phyloP scores from a whole-genome alignment of 164 flowering plant species.

The Magnolia sinica region DNA sequence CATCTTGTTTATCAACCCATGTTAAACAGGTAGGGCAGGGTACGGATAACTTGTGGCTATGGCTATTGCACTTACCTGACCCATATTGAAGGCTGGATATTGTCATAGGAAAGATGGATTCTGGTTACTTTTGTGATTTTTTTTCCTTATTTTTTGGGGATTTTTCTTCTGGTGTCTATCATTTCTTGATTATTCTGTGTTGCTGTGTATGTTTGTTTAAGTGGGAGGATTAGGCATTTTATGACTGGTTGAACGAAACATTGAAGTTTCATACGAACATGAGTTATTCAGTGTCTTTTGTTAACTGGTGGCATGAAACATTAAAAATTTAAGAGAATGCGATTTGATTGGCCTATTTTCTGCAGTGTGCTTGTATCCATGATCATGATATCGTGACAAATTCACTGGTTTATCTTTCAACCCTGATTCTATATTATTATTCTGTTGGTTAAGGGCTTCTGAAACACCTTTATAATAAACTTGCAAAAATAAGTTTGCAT shows the following conservation, averaged over 20 bases:
- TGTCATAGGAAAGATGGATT: not conserved
- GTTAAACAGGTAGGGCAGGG: not conserved
- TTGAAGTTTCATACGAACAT: not conserved
- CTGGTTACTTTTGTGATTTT: not conserved
- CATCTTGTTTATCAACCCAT: not conserved
- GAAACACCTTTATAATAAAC: not conserved
- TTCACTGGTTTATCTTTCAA: not conserved
- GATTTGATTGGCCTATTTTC: too few relatives aligned
- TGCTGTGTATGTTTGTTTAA: too few relatives aligned
- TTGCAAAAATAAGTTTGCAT: not conserved
- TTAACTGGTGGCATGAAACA: not conserved
- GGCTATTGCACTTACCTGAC: not conserved
- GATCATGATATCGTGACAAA: not conserved
- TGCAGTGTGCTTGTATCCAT: not conserved
- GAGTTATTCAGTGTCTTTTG: not conserved
- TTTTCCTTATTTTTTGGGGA: not conserved
- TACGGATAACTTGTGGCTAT: not conserved
- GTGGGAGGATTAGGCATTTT: not conserved
- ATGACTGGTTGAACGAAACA: not conserved
- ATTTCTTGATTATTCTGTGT: too few relatives aligned
- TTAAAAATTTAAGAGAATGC: too few relatives aligned
- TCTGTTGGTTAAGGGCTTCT: not conserved
- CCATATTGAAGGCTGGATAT: not conserved
- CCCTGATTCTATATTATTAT: not conserved
- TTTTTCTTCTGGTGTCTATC: too few relatives aligned